Base-by-base conservation (phyloP, 202 grass and related monocot genomes). In the Saccharum hybrid region DNA sequence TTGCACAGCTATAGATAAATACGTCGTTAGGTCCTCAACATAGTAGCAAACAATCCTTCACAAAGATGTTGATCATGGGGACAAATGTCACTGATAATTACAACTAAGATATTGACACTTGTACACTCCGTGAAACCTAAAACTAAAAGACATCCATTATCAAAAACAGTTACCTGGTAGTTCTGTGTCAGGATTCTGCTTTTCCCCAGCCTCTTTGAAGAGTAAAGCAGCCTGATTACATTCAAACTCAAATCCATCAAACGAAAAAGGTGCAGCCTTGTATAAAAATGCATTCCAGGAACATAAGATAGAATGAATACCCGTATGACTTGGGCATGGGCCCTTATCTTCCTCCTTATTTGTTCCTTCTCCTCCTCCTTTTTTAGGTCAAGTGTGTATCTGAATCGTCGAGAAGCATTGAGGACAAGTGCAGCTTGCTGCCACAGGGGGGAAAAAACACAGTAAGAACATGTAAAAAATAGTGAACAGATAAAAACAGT, bases 271-370 rank as follows among this genome's bases (percentile, higher is more conserved):
- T 86, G 46, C 10, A 75, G 11, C 36, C 23, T 48, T 34, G 62
- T 66, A 78, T 61, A 51, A 45, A 51, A 37, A 71, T 38, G 43
- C 14, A 71, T 72, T 72, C 26, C 37, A 56, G 56, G 81, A 76
- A 85, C 19, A 91, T 65, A 60, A 76, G 42, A 36, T 82, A 72
- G 38, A 78, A 86, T 37, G 48, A 62, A 89, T 96, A 99, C 96
- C 82, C 91, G 71, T 82, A 99, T 99, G 68, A 99, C 96, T 99
- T 99, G 96, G 86, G 93, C 93, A 88, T 96, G 93, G 26, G 96
- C 87, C 79, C 96, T 90, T 73, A 99, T 90, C 60, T 96, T 99
- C 83, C 96, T 96, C 75, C 89, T 89, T 79, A 94, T 89, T 6
- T 85, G 90, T 46, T 99, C 96, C 67, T 96, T 99, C 79, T 99